Conservation (phyloP, 2,329 filamentous ascomycete genomes). For the Ophiocordyceps robertsii region DNA sequence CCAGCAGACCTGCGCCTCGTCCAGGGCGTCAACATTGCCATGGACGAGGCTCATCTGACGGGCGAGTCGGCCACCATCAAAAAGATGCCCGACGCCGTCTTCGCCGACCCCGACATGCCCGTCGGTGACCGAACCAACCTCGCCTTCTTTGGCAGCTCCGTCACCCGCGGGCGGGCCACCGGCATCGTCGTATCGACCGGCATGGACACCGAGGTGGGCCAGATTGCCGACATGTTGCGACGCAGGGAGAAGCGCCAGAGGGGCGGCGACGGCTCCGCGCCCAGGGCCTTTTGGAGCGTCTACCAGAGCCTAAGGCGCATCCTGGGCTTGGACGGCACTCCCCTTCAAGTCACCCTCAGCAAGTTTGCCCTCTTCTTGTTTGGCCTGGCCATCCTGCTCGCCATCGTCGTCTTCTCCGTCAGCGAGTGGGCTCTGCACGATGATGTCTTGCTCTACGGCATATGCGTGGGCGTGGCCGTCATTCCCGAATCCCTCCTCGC, state of each 20-base stretch:
- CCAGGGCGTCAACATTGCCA: slow-evolving; percentile 59
- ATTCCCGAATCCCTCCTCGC: slow-evolving; percentile 56
- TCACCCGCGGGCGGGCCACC: slow-evolving; percentile 55
- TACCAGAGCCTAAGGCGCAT: slow-evolving; percentile 35
- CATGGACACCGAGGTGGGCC: slow-evolving; percentile 63
- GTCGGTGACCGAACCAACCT: slow-evolving; percentile 60
- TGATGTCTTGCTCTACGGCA: slow-evolving; percentile 47
- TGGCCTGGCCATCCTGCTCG: slow-evolving; percentile 49
- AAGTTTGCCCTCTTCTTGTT: slow-evolving; percentile 77
- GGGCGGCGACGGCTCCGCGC: slow-evolving; percentile 25
- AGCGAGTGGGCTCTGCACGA: slow-evolving; percentile 38
- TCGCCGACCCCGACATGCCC: slow-evolving; percentile 39
- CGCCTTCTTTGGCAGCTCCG: slow-evolving; percentile 57
- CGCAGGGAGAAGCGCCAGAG: slow-evolving; percentile 37
- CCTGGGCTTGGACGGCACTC: slow-evolving; percentile 61
- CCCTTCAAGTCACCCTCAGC: slow-evolving; percentile 71
- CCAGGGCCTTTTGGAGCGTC: slow-evolving; percentile 26
- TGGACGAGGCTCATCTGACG: slow-evolving; percentile 62
- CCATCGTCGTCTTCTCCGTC: slow-evolving; percentile 47
- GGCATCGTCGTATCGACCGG: slow-evolving; percentile 59
- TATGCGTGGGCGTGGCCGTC: slow-evolving; percentile 48
- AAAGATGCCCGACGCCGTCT: slow-evolving; percentile 46
- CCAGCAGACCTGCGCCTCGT: slow-evolving; percentile 55
- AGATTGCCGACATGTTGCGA: slow-evolving; percentile 58
- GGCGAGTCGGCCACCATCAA: slow-evolving; percentile 59